Evolutionary conservation across 2,329 filamentous ascomycete genomes (phyloP).

Genomic region (Clonostachys rhizophaga): DNA sequence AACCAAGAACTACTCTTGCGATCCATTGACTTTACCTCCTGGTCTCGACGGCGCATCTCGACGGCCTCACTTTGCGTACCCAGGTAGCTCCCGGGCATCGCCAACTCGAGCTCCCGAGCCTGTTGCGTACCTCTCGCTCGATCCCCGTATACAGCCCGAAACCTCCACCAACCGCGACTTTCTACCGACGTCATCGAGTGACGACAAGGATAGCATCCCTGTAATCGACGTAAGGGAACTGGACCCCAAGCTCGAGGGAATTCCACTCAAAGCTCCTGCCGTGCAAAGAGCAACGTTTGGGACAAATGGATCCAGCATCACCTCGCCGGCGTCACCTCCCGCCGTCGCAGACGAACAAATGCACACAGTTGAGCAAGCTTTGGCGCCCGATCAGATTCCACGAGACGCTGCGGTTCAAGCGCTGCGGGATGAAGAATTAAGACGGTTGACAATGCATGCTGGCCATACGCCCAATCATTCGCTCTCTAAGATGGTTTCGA

Average conservation of each 20-base stretch:
- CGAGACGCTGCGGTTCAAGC: constrained; percentile 30
- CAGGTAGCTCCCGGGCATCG: constrained; percentile 16
- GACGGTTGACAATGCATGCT: constrained; percentile 55
- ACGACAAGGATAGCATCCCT: constrained; percentile 25
- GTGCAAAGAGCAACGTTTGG: constrained; percentile 47
- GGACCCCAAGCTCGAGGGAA: constrained; percentile 55
- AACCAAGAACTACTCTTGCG: constrained; percentile 1
- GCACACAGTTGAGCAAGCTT: neutral
- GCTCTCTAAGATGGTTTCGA: constrained; percentile 43
- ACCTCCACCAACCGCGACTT: constrained; percentile 28
- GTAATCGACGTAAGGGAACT: constrained; percentile 55
- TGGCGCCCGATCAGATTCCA: constrained; percentile 9
- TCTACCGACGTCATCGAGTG: constrained; percentile 21
- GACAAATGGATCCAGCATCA: constrained; percentile 12
- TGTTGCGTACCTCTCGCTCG: constrained; percentile 30
- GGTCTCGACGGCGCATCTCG: constrained; percentile 25
- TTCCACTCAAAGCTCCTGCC: constrained; percentile 49
- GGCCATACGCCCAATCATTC: constrained; percentile 61
- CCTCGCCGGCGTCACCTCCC: constrained; percentile 14
- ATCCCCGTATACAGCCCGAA: constrained; percentile 36
- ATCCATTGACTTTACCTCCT: constrained; percentile 19
- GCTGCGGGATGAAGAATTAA: constrained; percentile 40
- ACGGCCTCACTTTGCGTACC: constrained; percentile 23
- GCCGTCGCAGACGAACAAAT: constrained; percentile 1
- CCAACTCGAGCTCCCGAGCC: constrained; percentile 25